These are phyloP conservation scores for Xylaria sp. DNA, from an alignment of 2,329 filamentous ascomycete species.

Conservation along the genomic window DNA sequence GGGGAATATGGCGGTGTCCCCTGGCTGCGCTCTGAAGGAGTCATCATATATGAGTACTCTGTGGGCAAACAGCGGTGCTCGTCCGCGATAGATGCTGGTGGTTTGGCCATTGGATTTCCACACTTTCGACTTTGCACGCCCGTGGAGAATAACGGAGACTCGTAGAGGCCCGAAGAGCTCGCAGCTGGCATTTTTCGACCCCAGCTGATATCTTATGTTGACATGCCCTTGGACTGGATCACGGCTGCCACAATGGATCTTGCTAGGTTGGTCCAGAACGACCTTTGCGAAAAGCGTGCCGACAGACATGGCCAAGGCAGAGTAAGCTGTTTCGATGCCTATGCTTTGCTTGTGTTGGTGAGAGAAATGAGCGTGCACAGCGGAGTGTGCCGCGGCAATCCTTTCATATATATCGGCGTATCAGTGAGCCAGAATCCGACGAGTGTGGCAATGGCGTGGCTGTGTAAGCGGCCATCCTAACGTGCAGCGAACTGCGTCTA, in stretches of 20 bases:
- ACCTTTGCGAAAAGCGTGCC: slow-evolving; percentile 27
- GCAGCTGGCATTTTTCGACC: slow-evolving; percentile 4
- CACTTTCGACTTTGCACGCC: slow-evolving; percentile 36
- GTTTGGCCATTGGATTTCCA: slow-evolving; percentile 26
- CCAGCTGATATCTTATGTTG: slow-evolving; percentile 24
- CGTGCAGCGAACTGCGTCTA: neutral
- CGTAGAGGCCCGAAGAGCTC: slow-evolving; percentile 35
- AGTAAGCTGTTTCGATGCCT: neutral
- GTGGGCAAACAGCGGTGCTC: slow-evolving; percentile 24
- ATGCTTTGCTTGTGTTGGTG: neutral
- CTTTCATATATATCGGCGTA: neutral
- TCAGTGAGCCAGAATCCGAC: neutral
- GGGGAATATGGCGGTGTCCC: slow-evolving; percentile 1
- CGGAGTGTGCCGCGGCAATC: neutral
- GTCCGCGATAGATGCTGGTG: slow-evolving; percentile 31
- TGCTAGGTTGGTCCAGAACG: slow-evolving; percentile 29
- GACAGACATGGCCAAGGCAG: slow-evolving; percentile 25
- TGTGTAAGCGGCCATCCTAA: slow-evolving; percentile 7
- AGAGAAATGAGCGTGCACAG: neutral
- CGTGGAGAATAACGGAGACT: slow-evolving; percentile 32
- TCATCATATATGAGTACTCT: slow-evolving; percentile 28
- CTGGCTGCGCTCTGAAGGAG: slow-evolving; percentile 28
- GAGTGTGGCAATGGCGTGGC: slow-evolving; percentile 18
- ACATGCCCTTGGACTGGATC: slow-evolving; percentile 34
- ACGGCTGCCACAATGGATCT: slow-evolving; percentile 28